phyloP scores from a whole-genome alignment of 441 rosid genomes.

The Jatropha podagrica region DNA sequence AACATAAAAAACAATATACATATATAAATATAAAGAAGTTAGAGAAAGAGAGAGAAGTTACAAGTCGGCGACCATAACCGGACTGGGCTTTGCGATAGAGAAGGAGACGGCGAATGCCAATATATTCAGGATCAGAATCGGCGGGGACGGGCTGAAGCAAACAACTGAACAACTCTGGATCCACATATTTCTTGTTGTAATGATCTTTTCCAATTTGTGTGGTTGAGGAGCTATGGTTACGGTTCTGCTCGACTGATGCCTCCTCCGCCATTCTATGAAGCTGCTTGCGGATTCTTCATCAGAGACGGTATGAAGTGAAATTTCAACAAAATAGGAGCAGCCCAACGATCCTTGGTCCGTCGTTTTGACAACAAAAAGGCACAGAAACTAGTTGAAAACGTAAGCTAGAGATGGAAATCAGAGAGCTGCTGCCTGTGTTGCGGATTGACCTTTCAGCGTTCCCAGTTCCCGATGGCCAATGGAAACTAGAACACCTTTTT shows the following conservation, averaged over 20 bases:
- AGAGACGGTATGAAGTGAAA: too few species aligned
- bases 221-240: conserved; percentile 14
- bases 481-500: too few species aligned
- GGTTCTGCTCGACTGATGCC: conserved; percentile 16
- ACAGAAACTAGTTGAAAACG: too few species aligned
- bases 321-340: too few species aligned
- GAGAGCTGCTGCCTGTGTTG: too few species aligned
- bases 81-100: conserved; percentile 72
- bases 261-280: conserved; percentile 46
- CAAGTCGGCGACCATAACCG: conserved; percentile 61
- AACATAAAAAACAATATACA: not conserved
- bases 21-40: not conserved
- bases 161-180: conserved; percentile 70
- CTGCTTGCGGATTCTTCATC: too few species aligned
- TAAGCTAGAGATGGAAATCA: too few species aligned
- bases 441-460: too few species aligned
- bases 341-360: too few species aligned
- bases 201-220: not conserved
- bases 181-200: conserved; percentile 35
- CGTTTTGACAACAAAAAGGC: too few species aligned
- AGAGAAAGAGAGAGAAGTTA: conserved; percentile 32
- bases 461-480: too few species aligned
- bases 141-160: conserved; percentile 67
- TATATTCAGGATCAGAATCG: conserved; percentile 60
- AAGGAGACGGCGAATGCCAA: conserved; percentile 80